These are phyloP conservation scores for Xylariaceae sp. DNA, from an alignment of 2,329 filamentous ascomycete genomes.

Conservation along the genomic window DNA sequence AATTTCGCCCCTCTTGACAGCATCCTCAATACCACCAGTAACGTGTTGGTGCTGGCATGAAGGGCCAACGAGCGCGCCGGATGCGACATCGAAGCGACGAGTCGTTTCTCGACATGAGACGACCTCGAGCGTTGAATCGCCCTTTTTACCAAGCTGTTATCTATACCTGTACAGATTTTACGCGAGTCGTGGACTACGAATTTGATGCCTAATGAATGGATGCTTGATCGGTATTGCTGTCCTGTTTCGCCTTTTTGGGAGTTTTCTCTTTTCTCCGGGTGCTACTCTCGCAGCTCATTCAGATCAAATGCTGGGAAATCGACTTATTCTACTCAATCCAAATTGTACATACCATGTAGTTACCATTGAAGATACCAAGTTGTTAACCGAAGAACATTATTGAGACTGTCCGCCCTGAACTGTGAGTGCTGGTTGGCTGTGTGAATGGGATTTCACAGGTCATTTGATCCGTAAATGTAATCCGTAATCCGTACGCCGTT, in stretches of 20 bases:
- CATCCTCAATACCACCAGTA: conserved; percentile 18
- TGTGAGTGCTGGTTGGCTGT: too few species aligned
- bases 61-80: background rate
- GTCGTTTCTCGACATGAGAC: background rate
- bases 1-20: conserved; percentile 22
- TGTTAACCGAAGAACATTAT: too few species aligned
- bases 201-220: background rate
- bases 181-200: background rate
- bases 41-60: conserved; percentile 27
- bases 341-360: background rate
- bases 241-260: background rate
- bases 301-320: background rate
- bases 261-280: conserved; percentile 5
- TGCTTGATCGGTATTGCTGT: background rate
- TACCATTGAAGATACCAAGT: background rate
- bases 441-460: too few species aligned
- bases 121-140: background rate
- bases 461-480: background rate
- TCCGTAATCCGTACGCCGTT: background rate
- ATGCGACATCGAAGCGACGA: background rate
- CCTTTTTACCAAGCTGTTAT: background rate
- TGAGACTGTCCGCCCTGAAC: too few species aligned
- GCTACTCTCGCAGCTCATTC: background rate
- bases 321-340: background rate
- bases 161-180: conserved; percentile 2